Base-by-base conservation (phyloP, 352 stramenopile species). In the Globisporangium nunn region DNA sequence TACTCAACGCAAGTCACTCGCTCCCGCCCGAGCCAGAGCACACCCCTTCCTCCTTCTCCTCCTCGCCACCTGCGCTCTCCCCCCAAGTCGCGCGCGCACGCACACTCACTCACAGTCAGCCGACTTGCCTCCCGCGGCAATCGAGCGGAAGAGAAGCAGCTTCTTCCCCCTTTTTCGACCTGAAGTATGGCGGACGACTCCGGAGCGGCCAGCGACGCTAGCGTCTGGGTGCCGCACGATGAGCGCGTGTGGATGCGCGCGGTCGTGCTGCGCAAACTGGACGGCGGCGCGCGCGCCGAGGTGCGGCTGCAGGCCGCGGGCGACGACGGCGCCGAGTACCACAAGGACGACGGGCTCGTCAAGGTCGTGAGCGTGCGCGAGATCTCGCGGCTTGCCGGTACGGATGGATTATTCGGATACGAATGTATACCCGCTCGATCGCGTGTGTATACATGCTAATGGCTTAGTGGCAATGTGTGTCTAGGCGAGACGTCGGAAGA, bases 181-280 rank as follows among this genome's bases (percentile, higher is more conserved):
- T 8, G 18, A 74, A 59, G 1, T 12, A 80, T 74, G 71, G 64
- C 54, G n/a, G 66, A 72, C 35, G 50, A 14, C 11, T 56, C 29
- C 11, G 66, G 74, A 6, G 61, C 87, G 41, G 77, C 86, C 64
- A 72, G 80, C 61, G 74, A 75, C 48, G 78, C 82, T 46, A 82
- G 86, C 71, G 77, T 93, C 18, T 93, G 83, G 83, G 81, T 93
- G 50, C 83, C 83, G 2, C 81, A 93, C 64, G 69, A 83, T 41
- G 59, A 75, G 50, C 64, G 85, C 53, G 81, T 93, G 8, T 93
- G 83, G 83, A 88, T 87, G 70, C 81, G 82, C 52, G 83, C 83
- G 0, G 75, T 87, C 31, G 78, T 91, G 30, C 66, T 91, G 51
- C 62, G 62, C 6, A 80, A 78, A 18, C 52, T 87, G 33, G 67